Percentiles rank a stretch among this genome's conserved stretches.
These are phyloP conservation scores for Limtongia smithiae DNA, from an alignment of 805 yeast genomes.

Conservation along the genomic window DNA sequence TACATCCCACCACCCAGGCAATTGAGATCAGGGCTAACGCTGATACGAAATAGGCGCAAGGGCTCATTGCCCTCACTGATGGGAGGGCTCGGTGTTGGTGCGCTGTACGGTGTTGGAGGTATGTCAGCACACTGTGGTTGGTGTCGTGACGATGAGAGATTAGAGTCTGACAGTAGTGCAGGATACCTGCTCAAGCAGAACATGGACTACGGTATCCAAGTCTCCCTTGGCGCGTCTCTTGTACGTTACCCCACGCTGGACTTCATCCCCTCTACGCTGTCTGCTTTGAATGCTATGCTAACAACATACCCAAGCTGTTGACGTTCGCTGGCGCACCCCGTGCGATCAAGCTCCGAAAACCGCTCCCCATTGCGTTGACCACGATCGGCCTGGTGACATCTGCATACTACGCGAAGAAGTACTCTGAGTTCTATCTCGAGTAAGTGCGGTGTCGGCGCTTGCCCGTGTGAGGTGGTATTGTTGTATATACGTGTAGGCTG, in stretches of 20 bases:
- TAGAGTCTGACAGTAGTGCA: conserved; percentile 39
- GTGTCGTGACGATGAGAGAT: conserved; percentile 56
- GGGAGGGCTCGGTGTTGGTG: conserved; percentile 57
- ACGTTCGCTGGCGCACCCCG: conserved; percentile 71
- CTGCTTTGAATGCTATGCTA: not conserved
- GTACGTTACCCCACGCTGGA: conserved; percentile 32
- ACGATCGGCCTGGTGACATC: conserved; percentile 61
- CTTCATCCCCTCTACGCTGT: not conserved
- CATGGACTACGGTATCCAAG: conserved; percentile 74
- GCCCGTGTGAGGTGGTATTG: not conserved
- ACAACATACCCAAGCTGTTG: conserved; percentile 36
- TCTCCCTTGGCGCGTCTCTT: conserved; percentile 70
- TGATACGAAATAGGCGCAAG: conserved; percentile 46
- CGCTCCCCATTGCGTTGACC: conserved; percentile 67
- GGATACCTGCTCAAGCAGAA: conserved; percentile 73
- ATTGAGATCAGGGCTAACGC: no score
- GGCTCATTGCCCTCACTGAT: conserved; percentile 74
- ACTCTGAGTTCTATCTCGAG: conserved; percentile 58
- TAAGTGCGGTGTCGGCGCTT: no score
- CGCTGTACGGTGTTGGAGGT: conserved; percentile 39
- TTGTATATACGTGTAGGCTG: not conserved
- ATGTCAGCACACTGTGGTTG: conserved; percentile 36
- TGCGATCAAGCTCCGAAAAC: conserved; percentile 60
- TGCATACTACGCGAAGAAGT: conserved; percentile 69
- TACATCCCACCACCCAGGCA: no score